Evolutionary conservation across 2,329 filamentous ascomycete species (phyloP).

Genomic region (Herpotrichia juniperi): DNA sequence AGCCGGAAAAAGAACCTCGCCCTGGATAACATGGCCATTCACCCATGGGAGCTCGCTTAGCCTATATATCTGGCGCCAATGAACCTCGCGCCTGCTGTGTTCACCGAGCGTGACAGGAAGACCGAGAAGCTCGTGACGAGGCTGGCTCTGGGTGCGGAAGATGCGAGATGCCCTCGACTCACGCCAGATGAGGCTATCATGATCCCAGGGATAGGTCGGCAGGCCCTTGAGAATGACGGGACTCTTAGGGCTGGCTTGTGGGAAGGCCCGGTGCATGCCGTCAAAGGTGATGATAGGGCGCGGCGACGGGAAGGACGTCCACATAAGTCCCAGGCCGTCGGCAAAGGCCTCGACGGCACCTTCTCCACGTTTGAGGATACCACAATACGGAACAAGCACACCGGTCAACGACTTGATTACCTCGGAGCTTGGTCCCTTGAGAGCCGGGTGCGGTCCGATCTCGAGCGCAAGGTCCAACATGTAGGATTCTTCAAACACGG

Average conservation of each 20-base stretch:
- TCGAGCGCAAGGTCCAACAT: conserved; percentile 50
- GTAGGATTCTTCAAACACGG: conserved; percentile 19
- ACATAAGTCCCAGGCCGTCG: conserved; percentile 17
- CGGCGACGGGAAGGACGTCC: conserved; percentile 6
- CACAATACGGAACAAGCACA: conserved; percentile 19
- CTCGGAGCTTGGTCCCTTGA: conserved; percentile 49
- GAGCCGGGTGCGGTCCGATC: conserved; percentile 54
- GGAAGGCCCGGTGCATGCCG: neutral
- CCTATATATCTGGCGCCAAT: conserved; percentile 13
- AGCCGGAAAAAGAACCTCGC: conserved; percentile 50
- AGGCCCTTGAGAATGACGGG: conserved; percentile 15
- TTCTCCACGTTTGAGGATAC: conserved; percentile 22
- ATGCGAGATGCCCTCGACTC: conserved; percentile 8
- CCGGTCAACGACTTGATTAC: conserved; percentile 28
- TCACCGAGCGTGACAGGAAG: neutral
- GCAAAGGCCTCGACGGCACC: conserved; percentile 31
- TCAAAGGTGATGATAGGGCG: neutral
- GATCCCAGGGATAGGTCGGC: conserved; percentile 15
- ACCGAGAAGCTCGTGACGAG: conserved; percentile 17
- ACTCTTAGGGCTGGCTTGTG: neutral
- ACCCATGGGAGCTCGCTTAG: conserved; percentile 16
- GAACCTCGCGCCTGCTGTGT: neutral
- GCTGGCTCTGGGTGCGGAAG: conserved; percentile 3
- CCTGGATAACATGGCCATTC: conserved; percentile 13
- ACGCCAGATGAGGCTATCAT: conserved; percentile 15